These are phyloP conservation scores for Tieghemostelium lacteum DNA, from an alignment of 78 protist genomes.

Conservation along the genomic window DNA sequence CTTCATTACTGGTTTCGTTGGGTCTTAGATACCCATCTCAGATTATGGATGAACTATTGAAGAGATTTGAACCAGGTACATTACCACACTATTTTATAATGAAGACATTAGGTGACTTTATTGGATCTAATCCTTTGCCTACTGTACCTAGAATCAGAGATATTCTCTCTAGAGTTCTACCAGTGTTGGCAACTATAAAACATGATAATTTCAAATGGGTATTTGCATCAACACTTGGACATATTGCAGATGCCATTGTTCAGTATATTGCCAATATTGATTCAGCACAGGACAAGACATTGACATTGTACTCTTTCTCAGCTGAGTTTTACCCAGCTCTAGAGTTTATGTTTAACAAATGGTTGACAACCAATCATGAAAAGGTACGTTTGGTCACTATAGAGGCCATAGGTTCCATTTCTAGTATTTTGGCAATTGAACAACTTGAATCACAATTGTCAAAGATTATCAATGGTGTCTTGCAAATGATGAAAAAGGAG, in stretches of 20 bases:
- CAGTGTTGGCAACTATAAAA: conserved; percentile 81
- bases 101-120: conserved; percentile 85
- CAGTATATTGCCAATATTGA: conserved; percentile 78
- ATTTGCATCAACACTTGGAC: conserved; percentile 83
- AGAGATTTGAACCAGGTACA: conserved; percentile 76
- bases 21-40: conserved; percentile 54
- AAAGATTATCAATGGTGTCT: conserved; percentile 46
- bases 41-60: conserved; percentile 74
- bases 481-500: conserved; percentile 73
- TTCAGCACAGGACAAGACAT: conserved; percentile 44
- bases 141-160: conserved; percentile 79
- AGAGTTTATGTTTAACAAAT: conserved; percentile 74
- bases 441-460: conserved; percentile 68
- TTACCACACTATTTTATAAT: conserved; percentile 86
- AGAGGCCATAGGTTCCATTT: conserved; percentile 79
- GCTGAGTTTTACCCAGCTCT: conserved; percentile 80
- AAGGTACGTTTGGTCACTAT: conserved; percentile 81
- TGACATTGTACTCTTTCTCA: conserved; percentile 56
- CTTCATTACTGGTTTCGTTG: conserved; percentile 67
- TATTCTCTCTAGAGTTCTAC: conserved; percentile 71
- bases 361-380: conserved; percentile 72
- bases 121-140: conserved; percentile 74
- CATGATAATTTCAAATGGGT: conserved; percentile 90
- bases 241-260: conserved; percentile 83
- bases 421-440: conserved; percentile 28